Base-by-base conservation (phyloP, 129 eudicot species). In the Gnaphalium uliginosum region DNA sequence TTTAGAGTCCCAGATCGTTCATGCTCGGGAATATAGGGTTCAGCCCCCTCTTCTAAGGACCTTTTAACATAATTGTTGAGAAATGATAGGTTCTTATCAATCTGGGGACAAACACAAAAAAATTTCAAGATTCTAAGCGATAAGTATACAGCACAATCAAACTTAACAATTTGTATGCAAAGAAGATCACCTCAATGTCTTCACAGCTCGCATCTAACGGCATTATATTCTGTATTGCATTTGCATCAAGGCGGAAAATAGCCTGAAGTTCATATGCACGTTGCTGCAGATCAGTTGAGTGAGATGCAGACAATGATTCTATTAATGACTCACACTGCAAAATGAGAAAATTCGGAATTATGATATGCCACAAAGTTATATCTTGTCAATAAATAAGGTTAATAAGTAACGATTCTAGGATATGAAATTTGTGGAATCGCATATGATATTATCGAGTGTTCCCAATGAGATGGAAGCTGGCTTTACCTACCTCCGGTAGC, bases 231-330 rank as follows among this genome's bases (percentile, higher is more conserved):
- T 86, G 90, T 69, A 89, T 74, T 64, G 93, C 83, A n/a, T 77
- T 84, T 67, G 92, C 81, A 84, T 91, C 96, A 24, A 94, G 81
- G 50, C 76, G 74, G 50, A 91, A 68, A 66, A 94, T 76, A 54
- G 96, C 86, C 72, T 85, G 98, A 69, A 94, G 90, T 82, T 94
- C 98, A 83, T 94, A 94, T 17, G 97, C 97, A 72, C 97, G 98
- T 85, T 94, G 98, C 83, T 94, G 98, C 63, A 91, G 85, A 86
- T 94, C 97, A 23, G 98, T 85, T 81, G 98, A 94, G 79, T 86
- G 89, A 22, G 97, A 94, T 54, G 97, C 98, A 57, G 83, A 89
- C 58, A 91, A 58, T 25, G 85, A 97, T 65, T 94, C 98, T 5
- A 89, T 86, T 76, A 91, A 79, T 1, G 97, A 85, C 37, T 94